phyloP scores from a whole-genome alignment of 2,329 filamentous ascomycete genomes.

The Fusarium heterosporum region DNA sequence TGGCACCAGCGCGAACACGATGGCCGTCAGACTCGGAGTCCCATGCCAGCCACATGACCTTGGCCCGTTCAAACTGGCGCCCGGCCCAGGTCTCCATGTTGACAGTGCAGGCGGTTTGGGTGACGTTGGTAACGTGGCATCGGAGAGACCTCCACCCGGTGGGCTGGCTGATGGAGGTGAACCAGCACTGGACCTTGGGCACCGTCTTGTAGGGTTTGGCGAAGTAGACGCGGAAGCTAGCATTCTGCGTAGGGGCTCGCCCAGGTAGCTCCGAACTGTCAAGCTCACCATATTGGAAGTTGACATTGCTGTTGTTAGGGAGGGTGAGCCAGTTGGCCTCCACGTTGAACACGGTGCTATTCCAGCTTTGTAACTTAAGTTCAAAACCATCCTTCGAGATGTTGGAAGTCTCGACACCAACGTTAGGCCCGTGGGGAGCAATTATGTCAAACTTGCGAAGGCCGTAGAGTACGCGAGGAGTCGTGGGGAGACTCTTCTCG shows the following conservation, averaged over 20 bases:
- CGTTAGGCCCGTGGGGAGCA: background rate
- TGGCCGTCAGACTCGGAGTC: slow-evolving; percentile 2
- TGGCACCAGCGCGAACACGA: background rate
- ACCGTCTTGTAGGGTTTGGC: background rate
- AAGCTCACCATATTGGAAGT: background rate
- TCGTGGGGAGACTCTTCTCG: background rate
- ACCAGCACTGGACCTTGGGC: background rate
- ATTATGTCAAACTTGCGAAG: background rate
- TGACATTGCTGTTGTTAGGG: background rate
- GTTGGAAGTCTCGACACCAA: background rate
- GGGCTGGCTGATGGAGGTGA: background rate
- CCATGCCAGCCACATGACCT: slow-evolving; percentile 8
- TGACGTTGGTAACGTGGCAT: background rate
- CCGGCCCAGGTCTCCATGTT: background rate
- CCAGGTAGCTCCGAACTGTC: background rate
- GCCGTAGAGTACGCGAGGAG: background rate
- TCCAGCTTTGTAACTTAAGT: background rate
- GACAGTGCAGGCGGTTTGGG: background rate
- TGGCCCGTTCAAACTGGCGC: background rate
- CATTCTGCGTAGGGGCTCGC: background rate
- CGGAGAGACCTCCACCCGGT: background rate
- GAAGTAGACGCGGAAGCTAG: background rate
- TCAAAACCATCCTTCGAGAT: background rate
- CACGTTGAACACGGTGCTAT: background rate
- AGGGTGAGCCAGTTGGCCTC: background rate